A percentile compares a stretch with the other conserved stretches of the same genome.
These are phyloP conservation scores for Leccinum colubrinum DNA, from an alignment of 1,284 basidiomycete genomes.

Conservation along the genomic window DNA sequence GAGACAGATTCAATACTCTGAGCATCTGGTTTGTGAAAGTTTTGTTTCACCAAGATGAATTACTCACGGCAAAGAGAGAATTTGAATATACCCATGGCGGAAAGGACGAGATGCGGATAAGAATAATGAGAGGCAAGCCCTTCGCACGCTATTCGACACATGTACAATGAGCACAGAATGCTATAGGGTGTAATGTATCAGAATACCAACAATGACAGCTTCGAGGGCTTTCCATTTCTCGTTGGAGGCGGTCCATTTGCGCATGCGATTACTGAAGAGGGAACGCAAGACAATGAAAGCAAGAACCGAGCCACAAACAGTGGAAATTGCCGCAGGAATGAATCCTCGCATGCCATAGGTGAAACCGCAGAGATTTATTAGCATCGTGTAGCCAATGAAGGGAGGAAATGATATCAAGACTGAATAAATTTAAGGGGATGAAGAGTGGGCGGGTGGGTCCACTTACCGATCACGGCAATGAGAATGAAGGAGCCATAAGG, in stretches of 20 bases:
- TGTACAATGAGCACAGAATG: constrained; percentile 1
- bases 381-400: constrained; percentile 70
- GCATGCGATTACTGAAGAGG: constrained; percentile 55
- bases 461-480: constrained; percentile 49
- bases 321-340: constrained; percentile 58
- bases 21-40: constrained; percentile 3
- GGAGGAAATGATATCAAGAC: constrained; percentile 78
- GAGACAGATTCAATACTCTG: constrained; percentile 74
- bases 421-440: constrained; percentile 28
- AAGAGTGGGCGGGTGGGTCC: constrained; percentile 4
- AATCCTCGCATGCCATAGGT: constrained; percentile 80
- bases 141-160: constrained; percentile 50
- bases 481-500: constrained; percentile 64
- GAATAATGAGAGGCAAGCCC: constrained; percentile 73
- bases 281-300: constrained; percentile 63
- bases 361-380: constrained; percentile 70
- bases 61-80: constrained; percentile 69
- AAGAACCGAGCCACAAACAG: constrained; percentile 65
- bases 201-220: constrained; percentile 60
- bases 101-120: constrained; percentile 80
- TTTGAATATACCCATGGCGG: constrained; percentile 85
- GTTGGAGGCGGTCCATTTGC: constrained; percentile 56
- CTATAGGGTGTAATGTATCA: constrained; percentile 3
- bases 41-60: not conserved
- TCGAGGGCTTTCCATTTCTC: constrained; percentile 79